Evolutionary conservation across 169 alveolate genomes (phyloP).

Genomic region (Plasmodium inui): DNA sequence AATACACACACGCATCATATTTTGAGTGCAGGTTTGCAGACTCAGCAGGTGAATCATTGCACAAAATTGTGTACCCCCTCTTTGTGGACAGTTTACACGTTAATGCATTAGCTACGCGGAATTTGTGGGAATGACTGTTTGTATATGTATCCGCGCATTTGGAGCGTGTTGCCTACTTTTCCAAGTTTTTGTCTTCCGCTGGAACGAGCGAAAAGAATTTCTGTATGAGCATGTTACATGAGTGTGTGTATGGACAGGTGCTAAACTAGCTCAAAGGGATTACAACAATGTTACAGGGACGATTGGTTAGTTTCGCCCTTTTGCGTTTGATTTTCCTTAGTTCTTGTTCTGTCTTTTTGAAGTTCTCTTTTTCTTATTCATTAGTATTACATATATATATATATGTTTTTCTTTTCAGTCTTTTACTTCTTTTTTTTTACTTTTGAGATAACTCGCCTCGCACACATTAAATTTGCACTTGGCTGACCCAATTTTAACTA

Average conservation of each 20-base stretch:
- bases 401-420: background rate
- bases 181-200: slow-evolving; percentile 50
- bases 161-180: slow-evolving; percentile 22
- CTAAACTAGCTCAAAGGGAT: background rate
- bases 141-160: background rate
- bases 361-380: background rate
- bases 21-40: background rate
- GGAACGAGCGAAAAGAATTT: slow-evolving; percentile 47
- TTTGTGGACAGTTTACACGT: background rate
- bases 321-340: background rate
- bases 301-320: background rate
- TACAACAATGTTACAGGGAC: background rate
- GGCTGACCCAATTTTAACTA: background rate
- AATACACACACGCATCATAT: background rate
- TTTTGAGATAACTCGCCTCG: background rate
- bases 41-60: background rate
- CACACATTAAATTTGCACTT: background rate
- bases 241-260: background rate
- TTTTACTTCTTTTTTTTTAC: background rate
- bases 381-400: background rate
- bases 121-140: background rate
- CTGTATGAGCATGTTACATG: slow-evolving; percentile 66
- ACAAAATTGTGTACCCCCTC: background rate
- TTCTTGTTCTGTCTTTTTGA: background rate
- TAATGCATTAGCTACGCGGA: background rate